phyloP scores from a whole-genome alignment of 345 rosid genomes.

The Ceriops tagal region DNA sequence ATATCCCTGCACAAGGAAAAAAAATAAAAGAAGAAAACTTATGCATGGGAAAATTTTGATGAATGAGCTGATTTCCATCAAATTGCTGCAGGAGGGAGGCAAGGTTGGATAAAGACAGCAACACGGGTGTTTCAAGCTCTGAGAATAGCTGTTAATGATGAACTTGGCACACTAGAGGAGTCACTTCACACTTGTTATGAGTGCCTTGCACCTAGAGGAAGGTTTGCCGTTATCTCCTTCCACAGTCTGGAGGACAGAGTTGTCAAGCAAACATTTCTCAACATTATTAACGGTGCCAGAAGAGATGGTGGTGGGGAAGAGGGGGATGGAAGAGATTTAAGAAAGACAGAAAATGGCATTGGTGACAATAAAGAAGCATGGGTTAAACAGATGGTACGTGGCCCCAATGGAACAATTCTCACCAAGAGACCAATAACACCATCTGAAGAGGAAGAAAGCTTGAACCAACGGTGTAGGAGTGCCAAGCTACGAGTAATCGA shows the following conservation, averaged over 20 bases:
- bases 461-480: slow-evolving; percentile 73
- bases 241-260: slow-evolving; percentile 96
- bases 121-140: slow-evolving; percentile 89
- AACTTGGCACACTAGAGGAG: slow-evolving; percentile 68
- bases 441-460: slow-evolving; percentile 70
- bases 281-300: slow-evolving; percentile 40
- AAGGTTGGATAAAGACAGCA: slow-evolving; percentile 98
- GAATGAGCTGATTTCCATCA: slow-evolving; percentile 3
- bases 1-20: background rate
- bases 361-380: slow-evolving; percentile 42
- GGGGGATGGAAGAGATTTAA: slow-evolving; percentile 14
- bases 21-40: background rate
- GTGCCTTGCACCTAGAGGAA: slow-evolving; percentile 82
- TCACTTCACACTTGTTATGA: slow-evolving; percentile 63
- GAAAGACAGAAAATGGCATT: slow-evolving; percentile 19
- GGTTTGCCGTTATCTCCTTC: slow-evolving; percentile 87
- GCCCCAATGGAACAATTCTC: slow-evolving; percentile 60
- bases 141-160: slow-evolving; percentile 91
- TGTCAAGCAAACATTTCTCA: slow-evolving; percentile 82
- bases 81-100: slow-evolving; percentile 67
- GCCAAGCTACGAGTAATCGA: slow-evolving; percentile 89
- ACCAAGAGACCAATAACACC: slow-evolving; percentile 93
- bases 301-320: slow-evolving; percentile 25
- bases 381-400: slow-evolving; percentile 59
- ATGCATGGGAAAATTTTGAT: background rate